These are phyloP conservation scores for Backusella sp. DNA, from an alignment of 192 early-diverging fungal genomes.

Conservation along the genomic window DNA sequence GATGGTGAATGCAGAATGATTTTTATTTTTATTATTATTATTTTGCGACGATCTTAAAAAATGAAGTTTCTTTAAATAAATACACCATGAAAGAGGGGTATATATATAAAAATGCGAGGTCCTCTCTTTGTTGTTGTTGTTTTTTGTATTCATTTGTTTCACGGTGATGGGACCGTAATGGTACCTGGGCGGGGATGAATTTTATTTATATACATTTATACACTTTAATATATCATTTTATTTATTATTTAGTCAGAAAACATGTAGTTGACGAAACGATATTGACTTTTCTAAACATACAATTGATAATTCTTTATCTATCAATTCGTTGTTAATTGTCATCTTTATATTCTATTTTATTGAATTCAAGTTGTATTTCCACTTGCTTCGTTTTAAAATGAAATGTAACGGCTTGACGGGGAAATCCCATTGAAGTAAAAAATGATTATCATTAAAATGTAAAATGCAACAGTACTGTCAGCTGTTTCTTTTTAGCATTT, in stretches of 20 bases:
- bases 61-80: neutral
- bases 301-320: neutral
- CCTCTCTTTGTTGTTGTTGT: neutral
- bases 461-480: slow-evolving; percentile 6
- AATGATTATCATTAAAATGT: slow-evolving; percentile 3
- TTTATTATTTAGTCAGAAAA: neutral
- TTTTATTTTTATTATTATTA: neutral
- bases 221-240: neutral
- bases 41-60: slow-evolving; percentile 2
- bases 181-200: slow-evolving; percentile 6
- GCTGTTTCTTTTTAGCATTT: slow-evolving; percentile 8
- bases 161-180: slow-evolving; percentile 3
- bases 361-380: neutral
- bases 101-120: neutral
- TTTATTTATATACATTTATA: slow-evolving; percentile 6
- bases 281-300: neutral
- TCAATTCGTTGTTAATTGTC: neutral
- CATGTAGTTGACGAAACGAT: neutral
- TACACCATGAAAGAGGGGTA: neutral
- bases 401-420: slow-evolving; percentile 8
- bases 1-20: neutral
- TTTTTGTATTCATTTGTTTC: neutral
- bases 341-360: no score
- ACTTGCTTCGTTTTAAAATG: neutral
- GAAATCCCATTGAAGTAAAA: slow-evolving; percentile 2